phyloP scores from a whole-genome alignment of 169 alveolate species.

The Amoebophrya sp. region DNA sequence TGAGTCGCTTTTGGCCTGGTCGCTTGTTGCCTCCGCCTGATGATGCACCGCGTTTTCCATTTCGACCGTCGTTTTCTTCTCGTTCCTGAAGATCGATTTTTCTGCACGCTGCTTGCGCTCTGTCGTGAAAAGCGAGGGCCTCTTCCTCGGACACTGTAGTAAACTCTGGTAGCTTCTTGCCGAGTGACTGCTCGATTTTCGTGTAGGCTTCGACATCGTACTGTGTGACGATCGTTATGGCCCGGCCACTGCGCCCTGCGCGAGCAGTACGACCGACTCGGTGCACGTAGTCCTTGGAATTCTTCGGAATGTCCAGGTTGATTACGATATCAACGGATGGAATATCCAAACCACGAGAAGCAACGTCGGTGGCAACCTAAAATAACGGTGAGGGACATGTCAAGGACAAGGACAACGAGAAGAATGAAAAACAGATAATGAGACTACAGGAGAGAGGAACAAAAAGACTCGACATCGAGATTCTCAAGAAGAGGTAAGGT shows the following conservation, averaged over 20 bases:
- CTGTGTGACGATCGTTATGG: constrained; percentile 46
- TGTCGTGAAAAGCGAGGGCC: background rate
- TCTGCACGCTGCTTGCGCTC: background rate
- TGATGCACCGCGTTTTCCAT: no score
- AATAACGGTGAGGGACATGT: constrained; percentile 30
- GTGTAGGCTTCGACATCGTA: constrained; percentile 44
- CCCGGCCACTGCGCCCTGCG: constrained; percentile 94
- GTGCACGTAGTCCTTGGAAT: constrained; percentile 86
- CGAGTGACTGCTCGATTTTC: constrained; percentile 43
- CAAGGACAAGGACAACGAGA: background rate
- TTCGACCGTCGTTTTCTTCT: no score
- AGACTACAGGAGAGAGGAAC: background rate
- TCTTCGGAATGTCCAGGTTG: constrained; percentile 96
- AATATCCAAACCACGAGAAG: constrained; percentile 91
- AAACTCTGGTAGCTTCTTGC: constrained; percentile 39
- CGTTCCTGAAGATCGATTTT: background rate
- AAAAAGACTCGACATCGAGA: background rate
- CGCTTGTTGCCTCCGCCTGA: no score
- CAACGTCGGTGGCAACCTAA: constrained; percentile 98
- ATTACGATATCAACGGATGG: constrained; percentile 89
- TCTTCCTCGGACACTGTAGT: background rate
- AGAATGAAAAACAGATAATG: background rate
- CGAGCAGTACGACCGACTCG: constrained; percentile 98
- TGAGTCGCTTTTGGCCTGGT: no score
- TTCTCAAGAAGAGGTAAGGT: no score